Conservation (phyloP, 2,329 filamentous ascomycete genomes). For the Leptodontidium sp. region DNA sequence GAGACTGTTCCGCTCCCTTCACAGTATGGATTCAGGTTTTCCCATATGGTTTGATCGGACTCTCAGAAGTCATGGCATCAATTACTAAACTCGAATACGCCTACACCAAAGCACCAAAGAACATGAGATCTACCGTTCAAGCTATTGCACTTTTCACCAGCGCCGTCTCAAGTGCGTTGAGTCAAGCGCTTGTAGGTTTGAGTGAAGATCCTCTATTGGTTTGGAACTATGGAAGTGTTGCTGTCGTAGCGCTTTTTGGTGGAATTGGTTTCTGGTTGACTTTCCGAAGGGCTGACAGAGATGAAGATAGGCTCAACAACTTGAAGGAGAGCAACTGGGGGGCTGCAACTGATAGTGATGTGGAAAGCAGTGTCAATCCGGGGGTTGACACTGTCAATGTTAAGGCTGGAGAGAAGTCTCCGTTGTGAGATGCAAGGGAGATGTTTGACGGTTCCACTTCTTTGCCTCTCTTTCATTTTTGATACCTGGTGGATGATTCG, state of each 20-base stretch:
- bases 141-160: constrained; percentile 65
- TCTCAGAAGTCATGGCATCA: constrained; percentile 68
- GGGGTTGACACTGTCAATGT: background rate
- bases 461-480: background rate
- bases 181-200: constrained; percentile 44
- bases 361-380: constrained; percentile 9
- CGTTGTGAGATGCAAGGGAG: background rate
- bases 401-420: constrained; percentile 8
- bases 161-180: constrained; percentile 61
- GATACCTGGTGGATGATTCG: background rate
- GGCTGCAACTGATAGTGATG: constrained; percentile 17
- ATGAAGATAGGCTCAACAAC: constrained; percentile 46
- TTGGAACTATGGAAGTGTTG: constrained; percentile 46
- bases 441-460: background rate
- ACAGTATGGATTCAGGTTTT: constrained; percentile 62
- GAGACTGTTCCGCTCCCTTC: constrained; percentile 48
- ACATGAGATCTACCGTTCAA: constrained; percentile 71
- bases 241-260: constrained; percentile 40
- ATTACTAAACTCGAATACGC: constrained; percentile 77
- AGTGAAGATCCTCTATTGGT: constrained; percentile 53
- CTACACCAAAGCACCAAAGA: constrained; percentile 75
- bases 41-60: constrained; percentile 60
- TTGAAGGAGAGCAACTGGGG: constrained; percentile 24
- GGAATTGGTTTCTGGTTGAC: constrained; percentile 44
- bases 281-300: constrained; percentile 43